A percentile compares a stretch with the other conserved stretches of the same genome.
These are phyloP conservation scores for Penicillium daleae DNA, from an alignment of 495 filamentous ascomycete genomes.

Conservation along the genomic window DNA sequence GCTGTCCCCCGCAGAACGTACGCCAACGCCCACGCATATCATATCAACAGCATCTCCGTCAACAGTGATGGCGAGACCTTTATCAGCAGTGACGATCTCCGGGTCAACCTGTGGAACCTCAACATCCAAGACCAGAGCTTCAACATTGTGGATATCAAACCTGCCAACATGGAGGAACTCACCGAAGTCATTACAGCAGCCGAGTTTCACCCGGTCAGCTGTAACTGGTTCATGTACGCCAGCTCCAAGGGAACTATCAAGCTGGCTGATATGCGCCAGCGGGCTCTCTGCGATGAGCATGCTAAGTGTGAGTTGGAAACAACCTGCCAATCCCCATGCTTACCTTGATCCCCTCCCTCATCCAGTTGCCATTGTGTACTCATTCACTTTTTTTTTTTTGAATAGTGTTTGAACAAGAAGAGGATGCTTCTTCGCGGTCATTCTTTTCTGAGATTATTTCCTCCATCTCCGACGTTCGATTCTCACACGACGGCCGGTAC, in stretches of 20 bases:
- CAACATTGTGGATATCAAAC: conserved; percentile 99
- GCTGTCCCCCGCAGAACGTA: conserved; percentile 95
- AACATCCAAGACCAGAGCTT: conserved; percentile 99
- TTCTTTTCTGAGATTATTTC: conserved; percentile 99
- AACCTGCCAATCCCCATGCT: background rate
- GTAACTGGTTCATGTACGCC: conserved; percentile 99
- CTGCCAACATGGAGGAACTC: conserved; percentile 98
- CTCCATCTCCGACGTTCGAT: conserved; percentile 97
- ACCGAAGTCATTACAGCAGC: conserved; percentile 98
- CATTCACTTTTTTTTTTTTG: conserved; percentile 3
- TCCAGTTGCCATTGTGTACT: conserved; percentile 1
- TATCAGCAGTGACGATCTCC: conserved; percentile 96
- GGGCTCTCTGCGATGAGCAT: conserved; percentile 93
- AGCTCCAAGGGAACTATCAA: conserved; percentile 99
- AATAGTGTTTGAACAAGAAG: conserved; percentile 96
- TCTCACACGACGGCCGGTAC: conserved; percentile 94
- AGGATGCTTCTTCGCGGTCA: conserved; percentile 96
- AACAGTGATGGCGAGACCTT: conserved; percentile 99
- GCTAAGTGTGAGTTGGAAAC: conserved; percentile 74
- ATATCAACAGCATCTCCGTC: conserved; percentile 99
- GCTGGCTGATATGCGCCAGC: conserved; percentile 96
- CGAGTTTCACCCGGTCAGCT: conserved; percentile 95
- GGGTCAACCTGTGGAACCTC: conserved; percentile 98
- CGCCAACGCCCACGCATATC: conserved; percentile 97
- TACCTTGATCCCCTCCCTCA: background rate